phyloP scores from a whole-genome alignment of 805 yeast genomes.

The Brettanomyces nanus region DNA sequence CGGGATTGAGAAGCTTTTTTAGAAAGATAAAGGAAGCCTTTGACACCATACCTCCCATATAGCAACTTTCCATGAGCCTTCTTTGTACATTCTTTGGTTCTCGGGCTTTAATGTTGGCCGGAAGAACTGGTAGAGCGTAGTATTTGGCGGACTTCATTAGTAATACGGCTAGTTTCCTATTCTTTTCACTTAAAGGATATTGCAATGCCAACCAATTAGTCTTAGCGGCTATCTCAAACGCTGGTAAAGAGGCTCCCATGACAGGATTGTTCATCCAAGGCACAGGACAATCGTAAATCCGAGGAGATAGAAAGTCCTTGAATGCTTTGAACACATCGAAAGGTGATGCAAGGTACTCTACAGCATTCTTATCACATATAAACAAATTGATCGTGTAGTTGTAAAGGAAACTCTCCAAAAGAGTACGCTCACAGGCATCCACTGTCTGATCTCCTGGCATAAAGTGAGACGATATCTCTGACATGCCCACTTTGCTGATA shows the following conservation, averaged over 20 bases:
- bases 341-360: slow-evolving; percentile 32
- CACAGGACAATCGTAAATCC: slow-evolving; percentile 25
- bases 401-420: slow-evolving; percentile 37
- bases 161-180: slow-evolving; percentile 2
- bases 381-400: slow-evolving; percentile 32
- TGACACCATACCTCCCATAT: slow-evolving; percentile 10
- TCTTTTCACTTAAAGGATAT: slow-evolving; percentile 7
- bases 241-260: slow-evolving; percentile 30
- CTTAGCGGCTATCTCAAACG: slow-evolving; percentile 31
- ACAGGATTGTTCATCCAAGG: slow-evolving; percentile 37
- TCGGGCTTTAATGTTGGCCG: slow-evolving; percentile 7
- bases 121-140: slow-evolving; percentile 11
- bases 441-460: slow-evolving; percentile 1
- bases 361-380: slow-evolving; percentile 23
- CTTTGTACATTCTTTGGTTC: slow-evolving; percentile 13
- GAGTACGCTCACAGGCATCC: slow-evolving; percentile 27
- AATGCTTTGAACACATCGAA: slow-evolving; percentile 28
- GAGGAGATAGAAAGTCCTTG: slow-evolving; percentile 24
- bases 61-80: slow-evolving; percentile 14
- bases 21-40: slow-evolving; percentile 10
- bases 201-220: slow-evolving; percentile 26
- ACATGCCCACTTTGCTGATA: background rate
- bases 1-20: slow-evolving; percentile 10
- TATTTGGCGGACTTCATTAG: slow-evolving; percentile 9
- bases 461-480: background rate